These are phyloP conservation scores for Eremochloa ophiuroides DNA, from an alignment of 176 grass and related monocot genomes.

Conservation along the genomic window DNA sequence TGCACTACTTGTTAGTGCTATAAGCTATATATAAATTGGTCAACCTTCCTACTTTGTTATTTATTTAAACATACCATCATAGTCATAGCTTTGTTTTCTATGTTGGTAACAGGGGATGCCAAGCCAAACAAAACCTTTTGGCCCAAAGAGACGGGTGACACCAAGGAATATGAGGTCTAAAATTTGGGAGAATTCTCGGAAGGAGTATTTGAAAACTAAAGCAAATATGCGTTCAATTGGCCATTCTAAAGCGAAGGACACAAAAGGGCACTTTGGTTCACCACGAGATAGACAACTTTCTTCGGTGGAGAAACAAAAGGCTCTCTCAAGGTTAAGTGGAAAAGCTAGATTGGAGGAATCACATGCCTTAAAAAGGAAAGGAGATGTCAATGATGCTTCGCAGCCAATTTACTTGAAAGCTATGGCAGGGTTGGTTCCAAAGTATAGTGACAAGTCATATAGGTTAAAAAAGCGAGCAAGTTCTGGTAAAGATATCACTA, in stretches of 20 bases:
- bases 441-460: background rate
- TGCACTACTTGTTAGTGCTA: background rate
- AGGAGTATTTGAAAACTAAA: background rate
- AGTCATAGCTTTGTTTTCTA: background rate
- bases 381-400: background rate
- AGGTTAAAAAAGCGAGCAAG: background rate
- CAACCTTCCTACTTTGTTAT: background rate
- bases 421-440: background rate
- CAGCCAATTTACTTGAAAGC: background rate
- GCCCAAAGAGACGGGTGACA: no score
- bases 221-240: background rate
- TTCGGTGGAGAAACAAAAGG: background rate
- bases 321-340: background rate
- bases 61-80: background rate
- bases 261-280: no score
- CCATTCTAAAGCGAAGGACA: no score
- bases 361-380: background rate
- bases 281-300: no score
- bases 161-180: no score
- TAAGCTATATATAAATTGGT: background rate
- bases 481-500: background rate
- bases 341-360: background rate
- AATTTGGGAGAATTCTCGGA: rapidly evolving
- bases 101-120: background rate
- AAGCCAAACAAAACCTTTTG: background rate